Base-by-base conservation (phyloP, 208 protist species). In the Pavlovales sp. region DNA sequence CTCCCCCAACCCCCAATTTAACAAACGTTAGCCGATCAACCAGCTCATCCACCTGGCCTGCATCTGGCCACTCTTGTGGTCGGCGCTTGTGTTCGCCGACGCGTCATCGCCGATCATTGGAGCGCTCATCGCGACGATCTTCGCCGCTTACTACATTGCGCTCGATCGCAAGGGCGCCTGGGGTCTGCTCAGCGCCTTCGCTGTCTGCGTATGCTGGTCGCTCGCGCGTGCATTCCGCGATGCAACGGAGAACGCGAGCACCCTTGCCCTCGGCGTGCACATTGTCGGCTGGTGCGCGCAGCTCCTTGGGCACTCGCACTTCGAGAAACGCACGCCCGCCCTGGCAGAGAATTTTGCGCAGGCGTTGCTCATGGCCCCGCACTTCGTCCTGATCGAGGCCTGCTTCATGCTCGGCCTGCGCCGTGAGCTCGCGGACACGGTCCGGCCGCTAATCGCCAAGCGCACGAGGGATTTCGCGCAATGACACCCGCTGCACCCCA, bases 281-380 rank as follows among this genome's bases (percentile, higher is more conserved):
- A 2, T 37, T 34, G 34, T 11, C 18, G n/a, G 75, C 10, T 79
- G 75, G 75, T 0, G 4, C 10, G 75, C 75, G n/a, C 75, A 79
- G 75, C 11, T 79, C n/a, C 11, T 26, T 4, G 75, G 36, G n/a
- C 75, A 79, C 75, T 11, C 1, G 75, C 5, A 40, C n/a, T 79
- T 79, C 38, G 75, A 79, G 75, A 26, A 26, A 14, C 75, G 75
- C 75, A 4, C 10, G 38, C 75, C 75, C 75, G 75, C 75, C 10
- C 75, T 79, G 18, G 2, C 22, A 22, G 75, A 79, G 36, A 79
- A 79, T 26, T 26, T 79, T 26, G 75, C 75, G n/a, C 75, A 79
- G 34, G 75, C 75, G 11, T 28, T 79, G 10, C 75, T 79, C 75
- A 79, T 79, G 75, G 75, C 75, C 18, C 75, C 75, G 75, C 38